Evolutionary conservation across 768 basidiomycete genomes (phyloP), one percentile per base, ranked within the genome.

Genomic region (Naganishia onofrii): DNA sequence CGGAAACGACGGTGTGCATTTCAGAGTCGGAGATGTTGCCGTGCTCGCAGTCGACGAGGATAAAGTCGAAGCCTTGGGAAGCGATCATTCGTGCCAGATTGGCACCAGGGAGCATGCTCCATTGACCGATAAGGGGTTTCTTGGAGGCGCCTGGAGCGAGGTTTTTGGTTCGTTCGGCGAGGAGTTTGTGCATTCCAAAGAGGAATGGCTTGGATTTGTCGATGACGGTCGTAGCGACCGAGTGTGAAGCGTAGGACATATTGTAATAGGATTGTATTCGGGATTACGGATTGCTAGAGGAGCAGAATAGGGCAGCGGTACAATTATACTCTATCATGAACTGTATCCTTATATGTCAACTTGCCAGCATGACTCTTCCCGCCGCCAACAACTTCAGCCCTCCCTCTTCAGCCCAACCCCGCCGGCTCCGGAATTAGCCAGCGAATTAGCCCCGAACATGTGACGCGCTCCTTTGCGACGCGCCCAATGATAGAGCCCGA

Each of bases 1-100:
- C 75, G 13, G 71, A 57, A n/a, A 78, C 73, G 36, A 68, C 57
- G 28, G 32, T 29, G 72, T 78, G 77, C 77, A 78, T 78, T 55
- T 73, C 69, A 0, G 55, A 69, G 57, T 78, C 77, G 31, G 70
- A 73, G 51, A 78, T 75, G 67, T 78, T 68, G 26, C 77, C 77
- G 64, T 75, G 76, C 64, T 77, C 74, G 28, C 64, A 64, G 46
- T 73, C 72, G 23, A 73, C 58, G 38, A 74, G 67, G 38, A 74
- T 68, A 54, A 71, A 74, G 52, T 74, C 74, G 46, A 67, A 74
- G 2, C 71, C 74, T 54, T 71, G 65, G 38, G 52, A 54, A n/a
- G 74, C 74, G 21, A 68, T 68, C 71, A 72, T 70, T 38, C 74
- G 58, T 9, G 74, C 74, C 12, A 74, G 48, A 44, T 70, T 70